Base-by-base conservation (phyloP, 805 yeast species). In the Grigorovia yakushimaensis region DNA sequence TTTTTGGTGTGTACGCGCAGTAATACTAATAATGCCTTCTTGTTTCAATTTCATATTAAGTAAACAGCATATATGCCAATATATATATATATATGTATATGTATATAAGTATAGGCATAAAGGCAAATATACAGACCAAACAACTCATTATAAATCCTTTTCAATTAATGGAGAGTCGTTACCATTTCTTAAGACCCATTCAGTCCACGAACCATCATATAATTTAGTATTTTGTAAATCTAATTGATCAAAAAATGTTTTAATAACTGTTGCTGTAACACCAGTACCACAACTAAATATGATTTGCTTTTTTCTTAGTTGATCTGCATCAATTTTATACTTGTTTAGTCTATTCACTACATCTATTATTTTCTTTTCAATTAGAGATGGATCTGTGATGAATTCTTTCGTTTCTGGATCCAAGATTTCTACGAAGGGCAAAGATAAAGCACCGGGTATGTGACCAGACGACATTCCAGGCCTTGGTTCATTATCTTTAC, bases 381-480 rank as follows among this genome's bases (percentile, higher is more conserved):
- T 51, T 9, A 49, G 52, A 22, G 42, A 53, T 2, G 52, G 18
- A 17, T 54, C 2, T 75, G 56, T 57, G 73, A 73, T 69, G 74
- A 84, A 49, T 64, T 68, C 48, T 66, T 77, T 53, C 57, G 66
- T 65, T 5, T 65, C 71, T n/a, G 42, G 22, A 37, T 76, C 75
- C 30, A 88, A 65, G 1, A 88, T 75, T 27, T 76, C 79, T 5
- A 69, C 53, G 59, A 85, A 89, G 15, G 98, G 96, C 30, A 89
- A 66, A 20, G 87, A 82, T 39, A 74, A 73, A 0, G 95, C 77
- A 10, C 87, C 84, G 1, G 94, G 91, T 22, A 88, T 76, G 65
- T 93, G 98, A 0, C 98, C 98, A 3, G 94, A 82, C 1, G 91
- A 71, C 39, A 91, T 67, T 0, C 91, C 97, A 1, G 88, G 78